A percentile compares a stretch with the other conserved stretches of the same genome.
Evolutionary conservation across 83 land plant genomes (phyloP).

Genomic region (Larix sibirica): DNA sequence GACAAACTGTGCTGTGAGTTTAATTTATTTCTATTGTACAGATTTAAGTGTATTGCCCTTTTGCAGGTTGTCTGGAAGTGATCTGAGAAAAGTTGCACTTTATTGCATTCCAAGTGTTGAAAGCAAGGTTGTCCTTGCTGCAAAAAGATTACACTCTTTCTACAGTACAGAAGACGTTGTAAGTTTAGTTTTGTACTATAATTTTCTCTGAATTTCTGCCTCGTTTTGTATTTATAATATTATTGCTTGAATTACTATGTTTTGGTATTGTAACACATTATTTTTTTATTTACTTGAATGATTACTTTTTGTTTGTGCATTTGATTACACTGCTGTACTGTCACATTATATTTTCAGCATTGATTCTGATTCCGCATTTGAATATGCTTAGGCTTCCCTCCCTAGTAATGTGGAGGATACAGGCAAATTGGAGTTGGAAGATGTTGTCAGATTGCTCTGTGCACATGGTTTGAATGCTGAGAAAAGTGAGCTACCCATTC

Average conservation of each 20-base stretch:
- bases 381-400: constrained; percentile 7
- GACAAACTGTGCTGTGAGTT: no score
- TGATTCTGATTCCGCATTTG: constrained; percentile 17
- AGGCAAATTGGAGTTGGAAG: constrained; percentile 21
- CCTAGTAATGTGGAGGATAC: constrained; percentile 14
- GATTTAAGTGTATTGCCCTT: neutral
- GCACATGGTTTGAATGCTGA: constrained; percentile 20
- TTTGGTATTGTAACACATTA: no score
- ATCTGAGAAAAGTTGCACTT: constrained; percentile 47
- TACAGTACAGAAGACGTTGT: constrained; percentile 44
- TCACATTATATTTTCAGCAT: no score
- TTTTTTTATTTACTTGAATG: no score
- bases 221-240: no score
- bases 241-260: no score
- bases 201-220: no score
- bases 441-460: constrained; percentile 29
- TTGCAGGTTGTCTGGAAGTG: constrained; percentile 46
- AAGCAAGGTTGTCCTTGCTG: constrained; percentile 33
- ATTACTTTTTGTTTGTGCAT: no score
- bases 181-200: constrained; percentile 12
- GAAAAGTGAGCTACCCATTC: constrained; percentile 18
- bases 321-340: no score
- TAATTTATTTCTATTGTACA: no score
- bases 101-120: constrained; percentile 45
- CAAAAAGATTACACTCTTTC: constrained; percentile 43